Evolutionary conservation across 352 stramenopile species (phyloP).

Genomic region (Phytophthora pinifolia): DNA sequence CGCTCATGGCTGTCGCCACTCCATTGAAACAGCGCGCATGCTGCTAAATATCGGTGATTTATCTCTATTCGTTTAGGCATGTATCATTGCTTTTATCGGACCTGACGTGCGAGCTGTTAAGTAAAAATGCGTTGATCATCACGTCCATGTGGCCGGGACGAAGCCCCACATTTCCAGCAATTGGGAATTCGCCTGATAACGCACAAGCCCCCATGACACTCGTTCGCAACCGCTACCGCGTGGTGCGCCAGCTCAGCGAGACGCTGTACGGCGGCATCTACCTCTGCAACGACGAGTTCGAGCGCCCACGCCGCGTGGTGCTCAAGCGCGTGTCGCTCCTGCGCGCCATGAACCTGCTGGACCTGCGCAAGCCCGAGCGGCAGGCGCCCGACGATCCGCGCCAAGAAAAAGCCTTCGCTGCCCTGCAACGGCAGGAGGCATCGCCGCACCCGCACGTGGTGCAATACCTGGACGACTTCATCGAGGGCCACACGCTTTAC

Average conservation of each 20-base stretch:
- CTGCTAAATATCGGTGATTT: too few relatives aligned
- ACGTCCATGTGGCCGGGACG: too few relatives aligned
- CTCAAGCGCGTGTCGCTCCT: conserved; percentile 52
- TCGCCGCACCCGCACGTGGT: conserved; percentile 45
- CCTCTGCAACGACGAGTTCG: conserved; percentile 42
- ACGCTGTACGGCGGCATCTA: conserved; percentile 59
- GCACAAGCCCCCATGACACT: conserved; percentile 6
- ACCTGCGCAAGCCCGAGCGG: conserved; percentile 13
- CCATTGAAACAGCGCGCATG: too few relatives aligned
- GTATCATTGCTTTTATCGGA: too few relatives aligned
- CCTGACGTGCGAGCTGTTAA: too few relatives aligned
- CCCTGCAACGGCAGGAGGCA: conserved; percentile 23
- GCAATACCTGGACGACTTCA: conserved; percentile 47
- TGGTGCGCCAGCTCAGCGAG: conserved; percentile 34
- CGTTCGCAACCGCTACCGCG: conserved; percentile 32
- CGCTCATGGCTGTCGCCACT: too few relatives aligned
- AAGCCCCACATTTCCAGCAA: too few relatives aligned
- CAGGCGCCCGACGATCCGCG: conserved; percentile 42
- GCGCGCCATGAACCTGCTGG: conserved; percentile 34
- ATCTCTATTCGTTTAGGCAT: too few relatives aligned
- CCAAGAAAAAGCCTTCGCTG: conserved; percentile 42
- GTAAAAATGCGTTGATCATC: too few relatives aligned
- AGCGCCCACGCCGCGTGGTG: conserved; percentile 28
- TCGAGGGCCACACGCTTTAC: conserved; percentile 41
- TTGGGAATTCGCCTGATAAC: conserved; percentile 1